A percentile compares a stretch with the other conserved stretches of the same genome.
Evolutionary conservation across 2,329 filamentous ascomycete genomes (phyloP).

Genomic region (Calonectria naviculata): DNA sequence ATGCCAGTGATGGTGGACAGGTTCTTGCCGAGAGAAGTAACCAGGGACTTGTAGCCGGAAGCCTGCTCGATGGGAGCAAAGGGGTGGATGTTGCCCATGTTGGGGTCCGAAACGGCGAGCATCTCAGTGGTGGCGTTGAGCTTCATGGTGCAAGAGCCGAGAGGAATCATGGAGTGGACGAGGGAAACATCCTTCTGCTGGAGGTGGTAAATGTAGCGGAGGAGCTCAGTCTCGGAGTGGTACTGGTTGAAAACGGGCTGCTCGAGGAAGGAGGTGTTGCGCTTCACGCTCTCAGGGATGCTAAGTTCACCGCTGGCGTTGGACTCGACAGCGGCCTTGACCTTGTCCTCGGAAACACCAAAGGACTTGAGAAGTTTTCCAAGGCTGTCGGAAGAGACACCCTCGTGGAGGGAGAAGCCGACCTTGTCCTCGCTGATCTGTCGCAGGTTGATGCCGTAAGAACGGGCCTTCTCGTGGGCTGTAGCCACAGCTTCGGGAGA

Average conservation of each 20-base stretch:
- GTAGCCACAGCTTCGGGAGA: constrained; percentile 38
- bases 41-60: constrained; percentile 76
- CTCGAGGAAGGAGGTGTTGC: constrained; percentile 81
- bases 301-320: constrained; percentile 44
- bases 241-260: constrained; percentile 96
- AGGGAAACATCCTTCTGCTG: constrained; percentile 95
- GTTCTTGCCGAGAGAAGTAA: constrained; percentile 78
- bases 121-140: constrained; percentile 95
- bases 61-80: constrained; percentile 76
- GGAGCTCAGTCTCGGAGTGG: constrained; percentile 93
- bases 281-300: constrained; percentile 71
- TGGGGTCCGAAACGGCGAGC: constrained; percentile 70
- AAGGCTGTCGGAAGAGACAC: constrained; percentile 36
- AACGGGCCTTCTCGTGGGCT: constrained; percentile 34
- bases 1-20: constrained; percentile 89
- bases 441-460: constrained; percentile 41
- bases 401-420: constrained; percentile 46
- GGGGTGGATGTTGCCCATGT: constrained; percentile 77
- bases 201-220: constrained; percentile 92
- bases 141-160: constrained; percentile 99
- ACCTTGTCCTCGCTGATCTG: constrained; percentile 44
- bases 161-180: constrained; percentile 96
- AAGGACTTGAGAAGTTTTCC: constrained; percentile 37
- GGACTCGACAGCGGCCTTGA: constrained; percentile 39
- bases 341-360: constrained; percentile 38